Conservation (phyloP, 2,329 filamentous ascomycete species). For the Nigrospora oryzae region DNA sequence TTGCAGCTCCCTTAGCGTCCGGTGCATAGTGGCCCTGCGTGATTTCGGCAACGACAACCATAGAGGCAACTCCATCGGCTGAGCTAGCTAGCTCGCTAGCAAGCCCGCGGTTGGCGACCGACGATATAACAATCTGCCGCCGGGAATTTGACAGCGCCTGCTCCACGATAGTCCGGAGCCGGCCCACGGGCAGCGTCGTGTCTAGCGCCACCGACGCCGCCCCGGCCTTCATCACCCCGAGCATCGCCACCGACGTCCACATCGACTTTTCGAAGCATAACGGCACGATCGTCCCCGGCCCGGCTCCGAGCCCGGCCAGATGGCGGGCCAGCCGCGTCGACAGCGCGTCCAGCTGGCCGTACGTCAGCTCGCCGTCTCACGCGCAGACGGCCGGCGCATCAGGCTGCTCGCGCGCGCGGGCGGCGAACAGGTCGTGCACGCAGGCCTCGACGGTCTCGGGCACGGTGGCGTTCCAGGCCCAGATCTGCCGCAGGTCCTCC, state of each 20-base stretch:
- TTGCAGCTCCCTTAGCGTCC: no score
- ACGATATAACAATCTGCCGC: no score
- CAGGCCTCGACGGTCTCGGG: slow-evolving; percentile 1
- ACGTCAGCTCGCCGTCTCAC: slow-evolving; percentile 22
- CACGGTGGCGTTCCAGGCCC: slow-evolving; percentile 5
- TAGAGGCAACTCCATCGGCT: no score
- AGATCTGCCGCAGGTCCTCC: slow-evolving; percentile 6
- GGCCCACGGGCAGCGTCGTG: slow-evolving; percentile 2
- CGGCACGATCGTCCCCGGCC: slow-evolving; percentile 8
- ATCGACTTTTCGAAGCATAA: slow-evolving; percentile 16
- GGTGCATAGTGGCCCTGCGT: no score
- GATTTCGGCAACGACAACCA: no score
- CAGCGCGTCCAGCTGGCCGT: slow-evolving; percentile 16
- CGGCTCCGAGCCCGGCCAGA: background rate
- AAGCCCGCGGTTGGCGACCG: no score
- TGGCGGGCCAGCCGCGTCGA: slow-evolving; percentile 5
- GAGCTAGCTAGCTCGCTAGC: no score
- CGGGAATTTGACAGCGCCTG: background rate
- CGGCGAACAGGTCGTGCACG: slow-evolving; percentile 7
- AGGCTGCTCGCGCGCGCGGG: slow-evolving; percentile 5
- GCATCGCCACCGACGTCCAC: slow-evolving; percentile 13
- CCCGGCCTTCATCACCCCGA: slow-evolving; percentile 21
- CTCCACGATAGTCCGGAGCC: background rate
- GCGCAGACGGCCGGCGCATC: slow-evolving; percentile 17
- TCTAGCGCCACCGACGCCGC: slow-evolving; percentile 23